Percentiles rank a stretch among this genome's conserved stretches.
Conservation (phyloP, 1,139 yeast genomes). For the Cylindricascospora bacillispora region DNA sequence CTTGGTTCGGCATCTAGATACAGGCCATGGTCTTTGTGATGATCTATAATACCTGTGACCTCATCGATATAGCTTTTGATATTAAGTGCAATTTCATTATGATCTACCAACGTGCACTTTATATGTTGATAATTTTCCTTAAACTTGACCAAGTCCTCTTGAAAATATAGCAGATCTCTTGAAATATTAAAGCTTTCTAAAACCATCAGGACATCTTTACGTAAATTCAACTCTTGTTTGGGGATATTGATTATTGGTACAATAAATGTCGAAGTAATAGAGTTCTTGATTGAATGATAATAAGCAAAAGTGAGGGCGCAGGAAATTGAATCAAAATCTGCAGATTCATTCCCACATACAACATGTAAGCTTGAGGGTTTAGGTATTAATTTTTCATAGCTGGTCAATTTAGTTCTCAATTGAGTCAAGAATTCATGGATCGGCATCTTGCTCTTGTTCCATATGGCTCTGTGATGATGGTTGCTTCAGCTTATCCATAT, state of each 20-base stretch:
- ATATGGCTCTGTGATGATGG: not conserved
- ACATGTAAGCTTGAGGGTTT: slow-evolving; percentile 26
- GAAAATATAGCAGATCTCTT: slow-evolving; percentile 41
- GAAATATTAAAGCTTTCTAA: slow-evolving; percentile 38
- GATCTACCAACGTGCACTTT: slow-evolving; percentile 63
- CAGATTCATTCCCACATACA: slow-evolving; percentile 78
- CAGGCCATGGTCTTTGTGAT: slow-evolving; percentile 62
- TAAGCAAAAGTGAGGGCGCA: slow-evolving; percentile 64
- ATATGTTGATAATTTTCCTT: slow-evolving; percentile 16
- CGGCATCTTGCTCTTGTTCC: not conserved
- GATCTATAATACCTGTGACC: slow-evolving; percentile 65
- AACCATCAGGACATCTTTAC: slow-evolving; percentile 57
- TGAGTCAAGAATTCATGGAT: slow-evolving; percentile 4
- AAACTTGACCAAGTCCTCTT: slow-evolving; percentile 43
- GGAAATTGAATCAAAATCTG: slow-evolving; percentile 78
- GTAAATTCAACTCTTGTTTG: slow-evolving; percentile 45
- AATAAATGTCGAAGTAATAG: slow-evolving; percentile 17
- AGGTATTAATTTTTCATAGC: too few species aligned
- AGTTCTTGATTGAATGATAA: slow-evolving; percentile 28
- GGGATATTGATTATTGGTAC: slow-evolving; percentile 70
- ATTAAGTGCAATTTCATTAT: slow-evolving; percentile 55
- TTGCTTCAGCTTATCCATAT: not conserved
- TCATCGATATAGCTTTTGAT: slow-evolving; percentile 23
- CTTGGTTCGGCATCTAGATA: slow-evolving; percentile 40
- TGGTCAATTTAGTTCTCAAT: too few species aligned